These are phyloP conservation scores for Ensete glaucum DNA, from an alignment of 176 grass and related monocot species.

Conservation along the genomic window DNA sequence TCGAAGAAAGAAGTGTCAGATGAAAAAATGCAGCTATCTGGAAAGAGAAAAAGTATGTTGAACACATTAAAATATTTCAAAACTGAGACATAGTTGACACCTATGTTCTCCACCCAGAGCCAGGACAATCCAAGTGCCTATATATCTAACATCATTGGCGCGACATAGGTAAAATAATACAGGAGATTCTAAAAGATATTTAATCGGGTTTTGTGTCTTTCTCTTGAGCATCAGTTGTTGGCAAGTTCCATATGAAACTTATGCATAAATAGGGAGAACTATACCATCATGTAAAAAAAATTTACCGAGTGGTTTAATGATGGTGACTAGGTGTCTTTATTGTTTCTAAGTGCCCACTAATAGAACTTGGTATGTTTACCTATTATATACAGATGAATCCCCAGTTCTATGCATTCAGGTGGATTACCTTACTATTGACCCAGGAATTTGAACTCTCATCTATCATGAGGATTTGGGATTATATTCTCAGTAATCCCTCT, in stretches of 20 bases:
- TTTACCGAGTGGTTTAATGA: not conserved
- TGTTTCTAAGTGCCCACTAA: not conserved
- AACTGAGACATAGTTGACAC: not conserved
- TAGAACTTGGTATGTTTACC: not conserved
- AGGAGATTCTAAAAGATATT: not conserved
- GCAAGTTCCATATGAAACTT: not conserved
- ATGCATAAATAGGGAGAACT: not conserved
- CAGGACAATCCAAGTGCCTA: not conserved
- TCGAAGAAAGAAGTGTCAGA: too few relatives aligned
- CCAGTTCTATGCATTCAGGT: conserved; percentile 96
- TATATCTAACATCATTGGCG: not conserved
- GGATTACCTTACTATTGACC: conserved; percentile 81
- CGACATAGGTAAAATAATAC: not conserved
- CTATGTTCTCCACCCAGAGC: not conserved
- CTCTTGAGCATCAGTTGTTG: not conserved
- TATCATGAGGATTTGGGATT: conserved; percentile 84
- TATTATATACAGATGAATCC: conserved; percentile 58
- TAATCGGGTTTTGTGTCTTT: not conserved
- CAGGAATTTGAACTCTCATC: conserved; percentile 75
- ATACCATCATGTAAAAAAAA: too few relatives aligned
- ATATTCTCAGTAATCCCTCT: conserved; percentile 66
- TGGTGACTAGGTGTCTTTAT: not conserved
- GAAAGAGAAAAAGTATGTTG: too few relatives aligned
- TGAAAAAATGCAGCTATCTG: too few relatives aligned
- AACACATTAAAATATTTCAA: too few relatives aligned